A percentile compares a stretch with the other conserved stretches of the same genome.
These are phyloP conservation scores for Cymbopogon flexuosus DNA, from an alignment of 202 grass and related monocot species.

Conservation along the genomic window DNA sequence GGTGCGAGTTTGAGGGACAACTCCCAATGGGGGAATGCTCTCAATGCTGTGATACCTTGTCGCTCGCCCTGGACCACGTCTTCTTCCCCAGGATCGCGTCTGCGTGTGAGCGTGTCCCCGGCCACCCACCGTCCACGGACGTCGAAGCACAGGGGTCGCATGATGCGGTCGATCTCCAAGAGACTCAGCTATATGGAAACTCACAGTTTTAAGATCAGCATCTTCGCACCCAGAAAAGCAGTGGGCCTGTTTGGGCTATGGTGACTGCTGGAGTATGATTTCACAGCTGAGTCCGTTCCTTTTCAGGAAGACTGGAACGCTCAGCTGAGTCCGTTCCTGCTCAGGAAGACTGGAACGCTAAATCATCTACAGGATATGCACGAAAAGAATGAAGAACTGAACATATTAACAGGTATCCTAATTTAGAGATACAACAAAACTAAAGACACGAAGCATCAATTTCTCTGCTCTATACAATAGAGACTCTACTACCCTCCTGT, in stretches of 20 bases:
- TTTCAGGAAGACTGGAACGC: neutral
- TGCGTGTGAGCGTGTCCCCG: neutral
- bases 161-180: neutral
- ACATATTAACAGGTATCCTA: neutral
- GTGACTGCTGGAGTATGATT: too few species aligned
- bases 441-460: neutral
- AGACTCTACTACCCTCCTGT: constrained; percentile 1
- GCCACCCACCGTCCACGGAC: neutral
- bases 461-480: neutral
- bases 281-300: too few species aligned
- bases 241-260: too few species aligned
- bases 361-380: constrained; percentile 24
- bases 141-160: neutral
- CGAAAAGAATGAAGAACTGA: neutral
- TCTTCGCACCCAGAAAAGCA: neutral
- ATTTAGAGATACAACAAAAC: neutral
- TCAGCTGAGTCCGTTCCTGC: too few species aligned
- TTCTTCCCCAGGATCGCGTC: neutral
- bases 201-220: neutral
- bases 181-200: neutral
- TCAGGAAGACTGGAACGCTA: neutral
- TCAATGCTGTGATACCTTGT: constrained; percentile 25
- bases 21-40: neutral
- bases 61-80: constrained; percentile 14
- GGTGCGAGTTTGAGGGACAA: constrained; percentile 4